Percentiles rank a stretch among this genome's conserved stretches.
Evolutionary conservation across 1,284 basidiomycete species (phyloP).

Genomic region (Boletus smithii): DNA sequence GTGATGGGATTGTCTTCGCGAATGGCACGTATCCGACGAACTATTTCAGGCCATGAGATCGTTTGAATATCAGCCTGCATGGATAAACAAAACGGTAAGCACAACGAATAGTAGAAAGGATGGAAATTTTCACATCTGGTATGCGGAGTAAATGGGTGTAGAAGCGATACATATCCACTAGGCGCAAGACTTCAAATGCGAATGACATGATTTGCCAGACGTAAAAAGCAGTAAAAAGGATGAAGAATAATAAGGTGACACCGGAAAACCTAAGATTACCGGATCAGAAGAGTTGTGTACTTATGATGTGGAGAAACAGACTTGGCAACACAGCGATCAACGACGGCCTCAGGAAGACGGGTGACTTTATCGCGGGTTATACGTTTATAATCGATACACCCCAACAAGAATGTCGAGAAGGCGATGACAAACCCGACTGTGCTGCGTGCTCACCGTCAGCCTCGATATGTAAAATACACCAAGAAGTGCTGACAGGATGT

Average conservation of each 20-base stretch:
- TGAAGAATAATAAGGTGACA: conserved; percentile 75
- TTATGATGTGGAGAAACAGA: conserved; percentile 37
- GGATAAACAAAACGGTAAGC: conserved; percentile 13
- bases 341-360: conserved; percentile 75
- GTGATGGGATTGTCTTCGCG: conserved; percentile 89
- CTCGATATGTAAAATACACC: conserved; percentile 13
- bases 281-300: conserved; percentile 3
- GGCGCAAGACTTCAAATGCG: conserved; percentile 61
- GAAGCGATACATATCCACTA: conserved; percentile 93
- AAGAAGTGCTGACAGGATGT: conserved; percentile 75
- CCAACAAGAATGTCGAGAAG: conserved; percentile 94
- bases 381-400: conserved; percentile 90
- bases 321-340: conserved; percentile 79
- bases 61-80: conserved; percentile 91
- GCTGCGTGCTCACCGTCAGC: conserved; percentile 45
- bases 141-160: conserved; percentile 76
- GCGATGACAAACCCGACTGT: conserved; percentile 96
- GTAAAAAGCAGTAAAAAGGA: conserved; percentile 81
- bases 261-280: conserved; percentile 69
- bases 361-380: conserved; percentile 62
- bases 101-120: background rate
- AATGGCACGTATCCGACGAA: conserved; percentile 82
- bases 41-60: conserved; percentile 94
- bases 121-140: conserved; percentile 66
- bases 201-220: conserved; percentile 68